phyloP scores from a whole-genome alignment of 2,329 filamentous ascomycete species.

The Alternaria postmessia region DNA sequence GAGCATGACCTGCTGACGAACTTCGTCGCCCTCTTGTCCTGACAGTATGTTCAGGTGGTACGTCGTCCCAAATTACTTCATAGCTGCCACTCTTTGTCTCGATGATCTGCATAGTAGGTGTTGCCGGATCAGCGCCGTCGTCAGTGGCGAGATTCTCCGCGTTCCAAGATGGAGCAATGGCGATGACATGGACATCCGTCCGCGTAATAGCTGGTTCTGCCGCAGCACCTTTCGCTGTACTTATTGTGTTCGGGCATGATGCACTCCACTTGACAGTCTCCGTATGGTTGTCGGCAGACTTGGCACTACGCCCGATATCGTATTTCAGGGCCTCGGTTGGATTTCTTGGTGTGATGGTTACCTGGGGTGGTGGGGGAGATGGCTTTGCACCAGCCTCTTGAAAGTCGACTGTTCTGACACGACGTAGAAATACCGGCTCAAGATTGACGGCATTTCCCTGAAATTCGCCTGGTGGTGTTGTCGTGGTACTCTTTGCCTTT shows the following conservation, averaged over 20 bases:
- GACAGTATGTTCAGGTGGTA: conserved; percentile 21
- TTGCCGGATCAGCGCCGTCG: conserved; percentile 27
- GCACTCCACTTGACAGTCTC: background rate
- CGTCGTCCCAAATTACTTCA: conserved; percentile 45
- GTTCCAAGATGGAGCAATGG: conserved; percentile 32
- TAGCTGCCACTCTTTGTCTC: conserved; percentile 40
- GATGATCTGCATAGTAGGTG: conserved; percentile 45
- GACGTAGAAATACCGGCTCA: conserved; percentile 24
- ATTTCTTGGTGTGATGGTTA: conserved; percentile 8
- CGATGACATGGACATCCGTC: conserved; percentile 48
- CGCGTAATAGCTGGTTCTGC: conserved; percentile 42
- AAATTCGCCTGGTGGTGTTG: conserved; percentile 23
- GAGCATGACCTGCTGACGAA: conserved; percentile 31
- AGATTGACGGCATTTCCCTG: background rate
- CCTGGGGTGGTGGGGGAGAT: conserved; percentile 8
- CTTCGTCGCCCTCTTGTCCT: conserved; percentile 19
- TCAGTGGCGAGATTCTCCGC: conserved; percentile 5
- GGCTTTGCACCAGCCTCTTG: conserved; percentile 19
- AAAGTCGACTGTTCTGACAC: conserved; percentile 45
- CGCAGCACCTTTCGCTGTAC: conserved; percentile 27
- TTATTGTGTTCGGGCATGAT: conserved; percentile 20
- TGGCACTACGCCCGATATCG: background rate
- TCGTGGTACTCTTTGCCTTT: conserved; percentile 32
- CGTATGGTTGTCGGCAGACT: background rate
- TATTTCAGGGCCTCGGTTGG: background rate